Evolutionary conservation across 2,329 filamentous ascomycete genomes (phyloP).

Genomic region (Emmonsiellopsis sp.): DNA sequence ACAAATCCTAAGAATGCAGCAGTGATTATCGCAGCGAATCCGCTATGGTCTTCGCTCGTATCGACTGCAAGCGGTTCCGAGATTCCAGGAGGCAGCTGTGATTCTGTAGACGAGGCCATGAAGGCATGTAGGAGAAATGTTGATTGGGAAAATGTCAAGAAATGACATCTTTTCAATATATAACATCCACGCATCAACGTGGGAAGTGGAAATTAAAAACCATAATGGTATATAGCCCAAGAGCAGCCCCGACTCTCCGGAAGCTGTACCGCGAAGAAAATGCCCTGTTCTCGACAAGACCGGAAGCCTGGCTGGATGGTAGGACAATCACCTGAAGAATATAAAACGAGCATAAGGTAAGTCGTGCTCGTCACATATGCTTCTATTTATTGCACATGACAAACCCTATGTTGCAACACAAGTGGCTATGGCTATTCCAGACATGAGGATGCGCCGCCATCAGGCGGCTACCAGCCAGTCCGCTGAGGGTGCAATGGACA

Average conservation of each 20-base stretch:
- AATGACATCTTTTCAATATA: neutral
- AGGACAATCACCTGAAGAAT: neutral
- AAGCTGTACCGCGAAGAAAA: neutral
- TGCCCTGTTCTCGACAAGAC: neutral
- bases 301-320: neutral
- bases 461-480: too few relatives aligned
- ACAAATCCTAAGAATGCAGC: conserved; percentile 30
- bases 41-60: conserved; percentile 31
- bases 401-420: neutral
- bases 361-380: neutral
- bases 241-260: neutral
- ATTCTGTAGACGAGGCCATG: conserved; percentile 3
- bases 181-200: neutral
- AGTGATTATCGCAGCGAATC: conserved; percentile 32
- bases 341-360: neutral
- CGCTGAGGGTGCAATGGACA: neutral
- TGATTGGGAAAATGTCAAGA: neutral
- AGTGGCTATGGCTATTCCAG: neutral
- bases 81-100: conserved; percentile 14
- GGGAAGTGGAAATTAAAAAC: neutral
- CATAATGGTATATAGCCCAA: neutral
- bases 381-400: neutral
- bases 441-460: too few relatives aligned
- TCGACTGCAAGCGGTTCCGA: conserved; percentile 28
- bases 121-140: neutral